Evolutionary conservation across 2,329 filamentous ascomycete genomes (phyloP).

Genomic region (Volutella citrinella): DNA sequence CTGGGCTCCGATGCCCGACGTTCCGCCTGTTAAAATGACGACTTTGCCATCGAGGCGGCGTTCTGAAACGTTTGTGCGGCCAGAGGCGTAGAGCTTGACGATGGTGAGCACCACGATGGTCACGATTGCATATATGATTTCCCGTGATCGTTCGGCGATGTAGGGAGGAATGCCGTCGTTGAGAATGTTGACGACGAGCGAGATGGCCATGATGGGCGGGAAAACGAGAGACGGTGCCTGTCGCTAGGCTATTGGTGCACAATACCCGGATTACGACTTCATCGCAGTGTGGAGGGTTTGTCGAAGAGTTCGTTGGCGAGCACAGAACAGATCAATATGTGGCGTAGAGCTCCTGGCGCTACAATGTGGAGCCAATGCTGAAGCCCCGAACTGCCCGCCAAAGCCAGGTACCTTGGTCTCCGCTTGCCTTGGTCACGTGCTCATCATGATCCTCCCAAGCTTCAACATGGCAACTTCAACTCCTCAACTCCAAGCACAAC

Average conservation of each 20-base stretch:
- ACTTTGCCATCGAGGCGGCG: slow-evolving; percentile 91
- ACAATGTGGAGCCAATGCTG: no score
- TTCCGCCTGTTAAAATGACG: slow-evolving; percentile 90
- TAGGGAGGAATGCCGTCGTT: slow-evolving; percentile 48
- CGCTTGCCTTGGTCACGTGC: no score
- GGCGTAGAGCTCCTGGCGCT: no score
- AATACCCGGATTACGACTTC: neutral
- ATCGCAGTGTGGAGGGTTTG: slow-evolving; percentile 15
- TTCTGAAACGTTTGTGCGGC: slow-evolving; percentile 71
- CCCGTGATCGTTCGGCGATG: slow-evolving; percentile 43
- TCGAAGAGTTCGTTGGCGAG: no score
- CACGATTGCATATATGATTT: slow-evolving; percentile 37
- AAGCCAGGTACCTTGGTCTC: no score
- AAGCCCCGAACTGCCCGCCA: no score
- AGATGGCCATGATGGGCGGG: slow-evolving; percentile 47
- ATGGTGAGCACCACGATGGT: slow-evolving; percentile 38
- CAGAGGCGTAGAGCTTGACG: slow-evolving; percentile 74
- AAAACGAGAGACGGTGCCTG: no score
- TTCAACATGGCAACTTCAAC: no score
- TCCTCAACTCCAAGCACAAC: no score
- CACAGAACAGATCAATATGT: no score
- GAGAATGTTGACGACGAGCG: slow-evolving; percentile 45
- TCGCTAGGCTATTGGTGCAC: neutral
- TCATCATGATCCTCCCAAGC: no score
- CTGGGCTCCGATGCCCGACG: slow-evolving; percentile 83